These are phyloP conservation scores for Exsudoporus frostii DNA, from an alignment of 768 basidiomycete genomes.

Conservation along the genomic window DNA sequence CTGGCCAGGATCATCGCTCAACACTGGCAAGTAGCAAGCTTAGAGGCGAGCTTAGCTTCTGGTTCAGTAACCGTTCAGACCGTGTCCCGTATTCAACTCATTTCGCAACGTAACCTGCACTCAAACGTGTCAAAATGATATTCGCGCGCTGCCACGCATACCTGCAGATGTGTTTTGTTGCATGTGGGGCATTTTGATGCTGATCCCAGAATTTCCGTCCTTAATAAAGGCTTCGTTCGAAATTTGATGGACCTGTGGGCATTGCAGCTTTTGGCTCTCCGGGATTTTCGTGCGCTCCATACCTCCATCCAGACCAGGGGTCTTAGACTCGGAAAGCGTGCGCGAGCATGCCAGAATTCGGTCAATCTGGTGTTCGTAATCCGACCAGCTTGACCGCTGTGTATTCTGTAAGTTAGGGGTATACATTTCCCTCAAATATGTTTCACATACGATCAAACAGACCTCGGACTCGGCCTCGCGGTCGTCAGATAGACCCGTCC, in stretches of 20 bases:
- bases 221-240: slow-evolving; percentile 6
- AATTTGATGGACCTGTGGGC: background rate
- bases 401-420: background rate
- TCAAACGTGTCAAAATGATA: background rate
- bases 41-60: background rate
- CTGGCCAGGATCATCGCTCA: too few relatives aligned
- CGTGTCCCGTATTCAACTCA: background rate
- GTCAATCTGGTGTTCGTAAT: background rate
- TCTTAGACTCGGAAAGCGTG: background rate
- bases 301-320: background rate
- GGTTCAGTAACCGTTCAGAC: background rate
- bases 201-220: background rate
- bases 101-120: background rate
- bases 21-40: background rate
- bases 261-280: background rate
- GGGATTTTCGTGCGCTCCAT: background rate
- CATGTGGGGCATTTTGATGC: slow-evolving; percentile 6
- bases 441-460: background rate
- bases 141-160: slow-evolving; percentile 11
- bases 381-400: background rate
- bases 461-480: background rate
- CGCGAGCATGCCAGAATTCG: background rate
- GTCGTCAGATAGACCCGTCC: background rate
- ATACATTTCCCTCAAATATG: background rate
- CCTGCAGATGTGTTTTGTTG: background rate